phyloP scores from a whole-genome alignment of 2,329 filamentous ascomycete genomes.

The Cytospora paraplurivora region DNA sequence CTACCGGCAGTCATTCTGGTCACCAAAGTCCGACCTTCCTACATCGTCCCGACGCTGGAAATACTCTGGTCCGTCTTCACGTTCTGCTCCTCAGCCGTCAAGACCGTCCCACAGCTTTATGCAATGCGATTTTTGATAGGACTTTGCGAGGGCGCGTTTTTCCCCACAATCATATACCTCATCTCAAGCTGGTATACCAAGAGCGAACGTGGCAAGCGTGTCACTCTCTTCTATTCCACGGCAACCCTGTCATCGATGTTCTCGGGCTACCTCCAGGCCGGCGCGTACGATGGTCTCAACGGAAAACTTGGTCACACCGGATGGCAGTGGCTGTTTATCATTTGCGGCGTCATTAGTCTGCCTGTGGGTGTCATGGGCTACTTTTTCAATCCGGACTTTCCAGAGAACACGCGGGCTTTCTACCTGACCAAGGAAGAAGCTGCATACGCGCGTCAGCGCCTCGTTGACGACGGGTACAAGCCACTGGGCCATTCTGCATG shows the following conservation, averaged over 20 bases:
- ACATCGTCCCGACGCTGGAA: constrained; percentile 26
- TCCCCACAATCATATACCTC: constrained; percentile 27
- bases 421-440: constrained; percentile 22
- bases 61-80: constrained; percentile 27
- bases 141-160: constrained; percentile 29
- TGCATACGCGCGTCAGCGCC: constrained; percentile 20
- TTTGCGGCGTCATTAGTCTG: constrained; percentile 36
- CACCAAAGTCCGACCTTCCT: constrained; percentile 23
- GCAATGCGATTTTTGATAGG: constrained; percentile 26
- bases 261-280: constrained; percentile 52
- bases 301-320: constrained; percentile 48
- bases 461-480: constrained; percentile 22
- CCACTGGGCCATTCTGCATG: constrained; percentile 20
- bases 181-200: constrained; percentile 28
- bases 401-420: constrained; percentile 26
- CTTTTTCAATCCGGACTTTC: constrained; percentile 28
- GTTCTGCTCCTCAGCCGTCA: constrained; percentile 28
- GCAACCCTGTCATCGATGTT: constrained; percentile 48
- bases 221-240: constrained; percentile 27
- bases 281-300: constrained; percentile 51
- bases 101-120: constrained; percentile 25
- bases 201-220: constrained; percentile 24
- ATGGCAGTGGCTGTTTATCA: constrained; percentile 54
- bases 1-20: constrained; percentile 26
- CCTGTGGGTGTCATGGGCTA: constrained; percentile 30